Evolutionary conservation across 208 protist species (phyloP), one percentile per base, ranked within the genome.

Genomic region (Leishmania aethiopica): DNA sequence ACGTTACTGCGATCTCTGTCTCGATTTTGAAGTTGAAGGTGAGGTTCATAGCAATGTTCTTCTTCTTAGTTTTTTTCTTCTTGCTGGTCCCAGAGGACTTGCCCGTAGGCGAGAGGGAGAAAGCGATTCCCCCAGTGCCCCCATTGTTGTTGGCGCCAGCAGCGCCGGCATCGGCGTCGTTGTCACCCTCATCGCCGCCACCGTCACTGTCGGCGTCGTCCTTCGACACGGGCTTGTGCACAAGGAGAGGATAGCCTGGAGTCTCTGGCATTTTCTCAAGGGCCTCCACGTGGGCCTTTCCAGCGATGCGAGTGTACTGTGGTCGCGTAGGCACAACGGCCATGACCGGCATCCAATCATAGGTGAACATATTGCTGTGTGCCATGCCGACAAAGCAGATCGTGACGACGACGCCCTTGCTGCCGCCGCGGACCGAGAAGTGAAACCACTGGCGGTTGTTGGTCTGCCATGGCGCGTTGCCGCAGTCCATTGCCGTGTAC

Each of bases 391-490:
- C 83, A 60, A 98, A 87, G 32, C 83, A 93, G 74, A 98, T 80
- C 37, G 67, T 85, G 42, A 98, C 79, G 15, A 87, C 76, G 42
- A 55, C 77, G 28, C 94, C 94, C 57, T 91, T 93, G 35, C 47
- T 66, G 64, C 88, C 93, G 19, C 95, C 95, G 25, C 90, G 92
- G 51, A 98, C 90, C 28, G 93, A 90, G 85, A 98, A 98, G 87
- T 98, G 93, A 83, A 98, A 98, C 95, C 96, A 98, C 81, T 98
- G 94, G 17, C 95, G 90, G 80, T 96, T 96, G 81, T 96, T 95
- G 35, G 92, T 97, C 88, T 98, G 95, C 35, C 84, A 81, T 28
- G 89, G 82, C 3, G 90, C 73, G 81, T 97, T 97, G 78, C 91
- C 91, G 82, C 95, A 98, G 92, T 98, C 95, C 84, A 92, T 90